Evolutionary conservation across 371 early-diverging fungal species (phyloP), one percentile per base, ranked within the genome.

Genomic region (Gilbertella persicaria): DNA sequence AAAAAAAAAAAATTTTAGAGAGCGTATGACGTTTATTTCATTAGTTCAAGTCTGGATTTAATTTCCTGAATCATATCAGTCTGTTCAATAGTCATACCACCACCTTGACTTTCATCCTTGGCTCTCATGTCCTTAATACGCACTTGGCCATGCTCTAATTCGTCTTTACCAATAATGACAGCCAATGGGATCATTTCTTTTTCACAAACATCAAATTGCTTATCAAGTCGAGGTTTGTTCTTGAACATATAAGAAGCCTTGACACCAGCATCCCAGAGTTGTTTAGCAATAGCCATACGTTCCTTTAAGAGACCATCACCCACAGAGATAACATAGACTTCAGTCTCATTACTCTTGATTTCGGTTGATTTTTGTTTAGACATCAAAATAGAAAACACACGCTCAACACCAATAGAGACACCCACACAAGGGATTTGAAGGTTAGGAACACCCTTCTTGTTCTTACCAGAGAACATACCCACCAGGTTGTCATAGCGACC

Each of bases 401-500:
- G 91, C 64, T 97, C 97, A 8, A 99, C 92, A 51, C 99, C 99
- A 66, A 99, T 89, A 40, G 90, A 90, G 48, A 99, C 81, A 49
- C 99, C 99, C 6, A 99, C 99, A 71, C 99, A 99, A 8, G 98
- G 99, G 47, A 95, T 93, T 62, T 86, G 75, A 42, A 83, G 59
- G 55, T 80, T 85, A 44, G 88, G 83, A 30, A 78, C 73, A 5
- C 84, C 84, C 54, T 85, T 84, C 69, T 80, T 83, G 67, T 85
- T 83, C 36, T 64, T 74, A 41, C 85, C 83, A 37, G 77, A 74
- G 65, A 99, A 94, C 92, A 93, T 94, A 39, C 95, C 95, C 4
- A 99, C 99, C 59, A 99, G 84, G 49, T 96, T 89, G 64, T 99
- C 99, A 74, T 99, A 99, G 44, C 99, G 93, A 16, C 99, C 99